Percentiles rank a stretch among this genome's conserved stretches.
Conservation (phyloP, 2,329 filamentous ascomycete species). For the Parastagonospora avenae region DNA sequence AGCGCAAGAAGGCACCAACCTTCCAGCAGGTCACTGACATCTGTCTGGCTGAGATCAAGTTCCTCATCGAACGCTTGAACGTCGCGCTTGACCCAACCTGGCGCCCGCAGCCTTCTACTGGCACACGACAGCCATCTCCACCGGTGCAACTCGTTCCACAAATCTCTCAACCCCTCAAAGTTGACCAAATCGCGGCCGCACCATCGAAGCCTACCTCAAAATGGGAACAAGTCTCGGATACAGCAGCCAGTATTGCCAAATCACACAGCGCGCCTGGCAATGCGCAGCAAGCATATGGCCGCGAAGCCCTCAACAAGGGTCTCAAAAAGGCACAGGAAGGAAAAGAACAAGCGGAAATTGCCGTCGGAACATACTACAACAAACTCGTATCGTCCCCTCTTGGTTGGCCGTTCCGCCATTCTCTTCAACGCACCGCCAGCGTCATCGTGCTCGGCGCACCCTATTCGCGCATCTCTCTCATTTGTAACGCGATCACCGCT, state of each 20-base stretch:
- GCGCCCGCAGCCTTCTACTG: constrained; percentile 14
- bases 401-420: constrained; percentile 72
- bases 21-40: constrained; percentile 78
- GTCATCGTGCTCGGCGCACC: constrained; percentile 75
- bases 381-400: constrained; percentile 53
- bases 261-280: constrained; percentile 36
- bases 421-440: constrained; percentile 68
- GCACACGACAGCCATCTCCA: constrained; percentile 24
- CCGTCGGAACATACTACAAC: constrained; percentile 30
- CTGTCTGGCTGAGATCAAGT: constrained; percentile 72
- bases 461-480: constrained; percentile 61
- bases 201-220: constrained; percentile 45
- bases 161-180: constrained; percentile 55
- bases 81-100: constrained; percentile 45
- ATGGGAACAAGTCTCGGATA: constrained; percentile 31
- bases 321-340: constrained; percentile 39
- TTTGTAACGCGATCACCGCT: constrained; percentile 65
- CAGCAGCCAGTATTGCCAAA: constrained; percentile 54
- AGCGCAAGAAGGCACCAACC: constrained; percentile 76
- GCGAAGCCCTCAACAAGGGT: constrained; percentile 40
- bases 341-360: constrained; percentile 31
- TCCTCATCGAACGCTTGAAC: constrained; percentile 70
- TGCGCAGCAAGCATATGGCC: constrained; percentile 43
- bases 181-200: constrained; percentile 52
- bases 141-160: constrained; percentile 55